A percentile compares a stretch with the other conserved stretches of the same genome.
These are phyloP conservation scores for Annulohypoxylon moriforme DNA, from an alignment of 495 filamentous ascomycete species.

Conservation along the genomic window DNA sequence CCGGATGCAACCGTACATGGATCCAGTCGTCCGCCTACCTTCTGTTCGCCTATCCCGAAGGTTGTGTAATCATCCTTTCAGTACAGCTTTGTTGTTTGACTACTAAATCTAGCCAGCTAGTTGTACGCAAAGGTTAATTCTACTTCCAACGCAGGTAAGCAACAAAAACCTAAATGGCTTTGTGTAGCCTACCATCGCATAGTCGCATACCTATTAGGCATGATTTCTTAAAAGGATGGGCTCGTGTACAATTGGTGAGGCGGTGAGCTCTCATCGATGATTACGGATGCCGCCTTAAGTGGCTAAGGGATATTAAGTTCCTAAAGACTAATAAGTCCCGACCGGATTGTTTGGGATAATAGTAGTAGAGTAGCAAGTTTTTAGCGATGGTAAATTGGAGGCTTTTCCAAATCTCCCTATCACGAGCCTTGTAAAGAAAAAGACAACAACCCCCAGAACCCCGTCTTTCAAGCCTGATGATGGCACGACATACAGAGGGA, in stretches of 20 bases:
- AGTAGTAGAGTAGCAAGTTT: slow-evolving; percentile 6
- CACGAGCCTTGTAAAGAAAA: slow-evolving; percentile 2
- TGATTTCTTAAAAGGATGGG: not conserved
- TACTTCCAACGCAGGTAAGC: slow-evolving; percentile 9
- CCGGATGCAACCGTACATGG: slow-evolving; percentile 39
- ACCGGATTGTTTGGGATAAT: slow-evolving; percentile 18
- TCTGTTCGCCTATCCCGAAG: slow-evolving; percentile 34
- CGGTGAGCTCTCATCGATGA: slow-evolving; percentile 31
- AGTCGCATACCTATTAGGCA: not conserved
- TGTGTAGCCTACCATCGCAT: slow-evolving; percentile 25
- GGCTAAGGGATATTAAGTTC: slow-evolving; percentile 2
- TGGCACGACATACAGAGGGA: slow-evolving; percentile 6
- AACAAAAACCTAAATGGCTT: slow-evolving; percentile 20
- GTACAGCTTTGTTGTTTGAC: slow-evolving; percentile 15
- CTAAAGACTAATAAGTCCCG: slow-evolving; percentile 1
- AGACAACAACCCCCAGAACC: not conserved
- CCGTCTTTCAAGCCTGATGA: slow-evolving; percentile 16
- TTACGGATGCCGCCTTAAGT: slow-evolving; percentile 7
- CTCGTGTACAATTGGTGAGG: slow-evolving; percentile 4
- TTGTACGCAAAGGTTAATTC: slow-evolving; percentile 1
- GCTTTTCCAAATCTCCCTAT: not conserved
- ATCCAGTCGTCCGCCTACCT: slow-evolving; percentile 20
- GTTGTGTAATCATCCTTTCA: slow-evolving; percentile 37
- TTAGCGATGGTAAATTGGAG: slow-evolving; percentile 3
- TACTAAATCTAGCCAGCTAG: slow-evolving; percentile 7